Conservation (phyloP, 2,329 filamentous ascomycete genomes). For the Lithohypha guttulata region DNA sequence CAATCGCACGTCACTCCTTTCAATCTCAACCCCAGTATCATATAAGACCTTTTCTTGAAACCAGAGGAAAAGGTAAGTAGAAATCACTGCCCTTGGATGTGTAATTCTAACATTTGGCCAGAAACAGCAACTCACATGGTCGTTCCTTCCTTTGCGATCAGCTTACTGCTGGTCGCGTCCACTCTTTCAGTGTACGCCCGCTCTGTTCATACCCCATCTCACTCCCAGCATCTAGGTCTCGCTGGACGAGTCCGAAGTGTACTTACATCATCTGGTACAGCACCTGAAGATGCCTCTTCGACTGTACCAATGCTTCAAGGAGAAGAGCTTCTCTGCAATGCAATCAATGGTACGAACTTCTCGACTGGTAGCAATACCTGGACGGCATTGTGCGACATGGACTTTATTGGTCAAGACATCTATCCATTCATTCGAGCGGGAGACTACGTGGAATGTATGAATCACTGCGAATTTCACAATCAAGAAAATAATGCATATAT, state of each 20-base stretch:
- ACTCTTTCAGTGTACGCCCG: slow-evolving; percentile 6
- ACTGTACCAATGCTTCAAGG: too few relatives aligned
- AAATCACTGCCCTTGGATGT: too few relatives aligned
- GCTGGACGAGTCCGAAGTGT: slow-evolving; percentile 11
- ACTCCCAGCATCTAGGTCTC: slow-evolving; percentile 8
- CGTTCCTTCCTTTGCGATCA: slow-evolving; percentile 6
- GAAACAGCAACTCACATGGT: slow-evolving; percentile 8
- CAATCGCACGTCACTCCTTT: slow-evolving; percentile 3
- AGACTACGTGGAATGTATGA: slow-evolving; percentile 22
- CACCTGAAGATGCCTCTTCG: too few relatives aligned
- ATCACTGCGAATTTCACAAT: slow-evolving; percentile 23
- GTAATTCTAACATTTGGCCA: slow-evolving; percentile 2
- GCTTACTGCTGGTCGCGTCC: slow-evolving; percentile 15
- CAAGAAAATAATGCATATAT: slow-evolving; percentile 9
- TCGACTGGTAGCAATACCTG: slow-evolving; percentile 13
- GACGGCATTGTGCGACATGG: slow-evolving; percentile 23
- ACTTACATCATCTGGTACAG: too few relatives aligned
- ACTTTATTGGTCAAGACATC: slow-evolving; percentile 22
- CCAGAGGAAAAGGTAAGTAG: too few relatives aligned
- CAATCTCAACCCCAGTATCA: too few relatives aligned
- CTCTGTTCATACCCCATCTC: slow-evolving; percentile 6
- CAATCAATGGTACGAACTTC: slow-evolving; percentile 19
- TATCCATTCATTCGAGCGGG: slow-evolving; percentile 22
- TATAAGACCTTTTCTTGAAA: too few relatives aligned
- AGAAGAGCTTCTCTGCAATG: slow-evolving; percentile 19